Evolutionary conservation across 2,329 filamentous ascomycete genomes (phyloP), one percentile per base, ranked within the genome.

Genomic region (Sclerotinia borealis): DNA sequence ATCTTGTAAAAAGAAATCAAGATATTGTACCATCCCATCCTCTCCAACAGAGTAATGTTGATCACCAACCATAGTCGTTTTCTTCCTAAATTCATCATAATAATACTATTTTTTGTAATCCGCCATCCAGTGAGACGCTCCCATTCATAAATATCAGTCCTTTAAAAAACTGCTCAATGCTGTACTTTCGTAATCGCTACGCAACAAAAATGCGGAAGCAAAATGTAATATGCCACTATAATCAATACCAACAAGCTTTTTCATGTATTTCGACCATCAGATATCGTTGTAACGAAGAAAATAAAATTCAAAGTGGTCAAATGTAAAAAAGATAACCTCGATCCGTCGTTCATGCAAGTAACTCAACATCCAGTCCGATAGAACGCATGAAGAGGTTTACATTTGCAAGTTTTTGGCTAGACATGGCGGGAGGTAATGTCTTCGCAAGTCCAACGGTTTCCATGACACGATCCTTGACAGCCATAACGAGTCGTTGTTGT

Each of bases 301-400:
- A 61, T 13, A 52, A 55, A 43, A 39, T 61, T 61, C 37, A 43
- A 51, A 45, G n/a, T 43, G 29, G 36, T 31, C 54, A 61, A 15
- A 61, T 61, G 27, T 31, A 22, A 52, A 61, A 61, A 27, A 54
- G 34, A 45, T 34, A 15, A 27, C 29, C 48, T 25, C 37, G 43
- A 27, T 41, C 29, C 47, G 37, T 61, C 37, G 43, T 45, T 61
- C 37, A 75, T 63, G 69, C 70, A 66, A 75, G 72, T 59, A 88
- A 77, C 71, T 97, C 95, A 58, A 99, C 95, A 79, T 99, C 95
- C 74, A 99, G 83, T n/a, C 95, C 95, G 77, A 99, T 97, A 63
- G 93, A 95, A 73, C 92, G 89, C 93, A 99, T 97, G 77, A 99
- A 99, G 63, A 99, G 79, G 75, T 99, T 99, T 69, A 99, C 95